A percentile compares a stretch with the other conserved stretches of the same genome.
Evolutionary conservation across 2,329 filamentous ascomycete genomes (phyloP).

Genomic region (Xylaria sp.): DNA sequence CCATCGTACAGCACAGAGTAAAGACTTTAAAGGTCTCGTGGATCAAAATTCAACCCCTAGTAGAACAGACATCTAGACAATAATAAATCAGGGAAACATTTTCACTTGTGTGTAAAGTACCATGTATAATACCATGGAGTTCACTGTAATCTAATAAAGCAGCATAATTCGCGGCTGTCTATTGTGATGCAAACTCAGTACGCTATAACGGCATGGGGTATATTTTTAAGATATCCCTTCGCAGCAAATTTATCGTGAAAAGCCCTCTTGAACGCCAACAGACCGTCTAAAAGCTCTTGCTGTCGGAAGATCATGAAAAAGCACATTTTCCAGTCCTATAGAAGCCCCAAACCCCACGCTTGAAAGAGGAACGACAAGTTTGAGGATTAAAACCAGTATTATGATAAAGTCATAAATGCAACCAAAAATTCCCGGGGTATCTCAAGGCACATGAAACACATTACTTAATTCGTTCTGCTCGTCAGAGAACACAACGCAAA

Average conservation of each 20-base stretch:
- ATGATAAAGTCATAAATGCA: conserved; percentile 32
- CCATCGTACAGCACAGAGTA: not conserved
- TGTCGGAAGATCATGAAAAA: conserved; percentile 8
- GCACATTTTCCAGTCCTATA: conserved; percentile 20
- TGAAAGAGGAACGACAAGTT: conserved; percentile 7
- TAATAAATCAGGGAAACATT: not conserved
- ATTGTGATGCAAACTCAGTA: conserved; percentile 20
- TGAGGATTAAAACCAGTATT: conserved; percentile 27
- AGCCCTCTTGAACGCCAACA: conserved; percentile 29
- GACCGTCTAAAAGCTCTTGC: conserved; percentile 21
- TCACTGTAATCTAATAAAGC: conserved; percentile 10
- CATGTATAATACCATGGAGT: not conserved
- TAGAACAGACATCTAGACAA: conserved; percentile 16
- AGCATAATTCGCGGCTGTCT: conserved; percentile 4
- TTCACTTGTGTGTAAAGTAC: not conserved
- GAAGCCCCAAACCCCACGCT: conserved; percentile 17
- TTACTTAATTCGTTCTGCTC: conserved; percentile 38
- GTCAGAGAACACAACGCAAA: conserved; percentile 25
- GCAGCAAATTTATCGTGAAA: not conserved
- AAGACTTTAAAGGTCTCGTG: not conserved
- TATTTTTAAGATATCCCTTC: conserved; percentile 16
- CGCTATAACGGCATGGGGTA: conserved; percentile 19
- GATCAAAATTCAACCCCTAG: not conserved
- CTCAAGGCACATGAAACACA: conserved; percentile 40
- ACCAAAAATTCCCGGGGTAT: conserved; percentile 44